Evolutionary conservation across 768 basidiomycete species (phyloP).

Genomic region (Podaxis mareebaensis): DNA sequence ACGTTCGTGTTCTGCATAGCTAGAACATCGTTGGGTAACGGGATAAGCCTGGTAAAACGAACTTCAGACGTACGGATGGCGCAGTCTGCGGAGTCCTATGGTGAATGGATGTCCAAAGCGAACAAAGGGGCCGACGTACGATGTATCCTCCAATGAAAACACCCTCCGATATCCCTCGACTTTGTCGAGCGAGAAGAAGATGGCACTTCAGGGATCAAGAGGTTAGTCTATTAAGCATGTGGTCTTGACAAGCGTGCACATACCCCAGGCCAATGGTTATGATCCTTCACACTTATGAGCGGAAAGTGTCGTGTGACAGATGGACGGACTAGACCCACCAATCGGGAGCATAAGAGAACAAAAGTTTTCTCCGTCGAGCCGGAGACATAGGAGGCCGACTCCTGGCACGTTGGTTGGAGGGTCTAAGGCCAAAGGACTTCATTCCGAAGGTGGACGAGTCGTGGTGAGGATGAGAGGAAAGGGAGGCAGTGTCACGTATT

Average conservation of each 20-base stretch:
- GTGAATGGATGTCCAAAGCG: slow-evolving; percentile 19
- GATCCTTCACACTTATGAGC: slow-evolving; percentile 43
- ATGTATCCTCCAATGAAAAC: slow-evolving; percentile 78
- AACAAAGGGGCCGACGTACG: slow-evolving; percentile 45
- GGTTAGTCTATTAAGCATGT: neutral
- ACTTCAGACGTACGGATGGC: slow-evolving; percentile 37
- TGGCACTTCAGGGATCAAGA: slow-evolving; percentile 38
- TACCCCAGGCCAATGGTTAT: slow-evolving; percentile 70
- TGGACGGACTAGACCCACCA: slow-evolving; percentile 51
- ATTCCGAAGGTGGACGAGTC: slow-evolving; percentile 21
- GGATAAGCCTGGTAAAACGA: slow-evolving; percentile 1
- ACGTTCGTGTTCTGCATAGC: slow-evolving; percentile 74
- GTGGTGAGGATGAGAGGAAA: neutral
- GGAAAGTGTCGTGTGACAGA: slow-evolving; percentile 15
- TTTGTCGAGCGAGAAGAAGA: slow-evolving; percentile 64
- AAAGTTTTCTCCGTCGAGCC: slow-evolving; percentile 39
- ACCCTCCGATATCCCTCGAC: slow-evolving; percentile 72
- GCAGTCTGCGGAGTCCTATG: slow-evolving; percentile 30
- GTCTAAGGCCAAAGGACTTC: slow-evolving; percentile 27
- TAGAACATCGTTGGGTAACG: slow-evolving; percentile 25
- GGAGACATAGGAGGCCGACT: slow-evolving; percentile 27
- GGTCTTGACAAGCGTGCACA: slow-evolving; percentile 24
- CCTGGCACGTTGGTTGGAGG: slow-evolving; percentile 19
- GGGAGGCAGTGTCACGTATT: neutral
- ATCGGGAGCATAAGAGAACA: slow-evolving; percentile 72